phyloP scores from a whole-genome alignment of 225 moss, liverwort and hornwort species.

The Lunularia cruciata region DNA sequence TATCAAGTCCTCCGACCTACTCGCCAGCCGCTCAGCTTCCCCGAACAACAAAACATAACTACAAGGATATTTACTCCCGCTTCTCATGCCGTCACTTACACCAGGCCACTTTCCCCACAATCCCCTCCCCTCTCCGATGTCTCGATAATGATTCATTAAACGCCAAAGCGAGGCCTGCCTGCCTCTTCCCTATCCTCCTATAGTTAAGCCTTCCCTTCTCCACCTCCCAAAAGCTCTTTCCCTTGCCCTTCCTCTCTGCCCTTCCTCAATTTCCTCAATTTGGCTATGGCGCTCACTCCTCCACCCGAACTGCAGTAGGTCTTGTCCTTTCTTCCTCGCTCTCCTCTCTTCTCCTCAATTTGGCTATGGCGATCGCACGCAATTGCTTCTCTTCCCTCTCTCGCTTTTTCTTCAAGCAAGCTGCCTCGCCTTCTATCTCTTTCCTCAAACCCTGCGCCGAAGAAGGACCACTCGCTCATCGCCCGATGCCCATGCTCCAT shows the following conservation, averaged over 20 bases:
- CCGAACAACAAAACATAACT: not conserved
- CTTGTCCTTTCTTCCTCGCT: too few relatives aligned
- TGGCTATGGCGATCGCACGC: not conserved
- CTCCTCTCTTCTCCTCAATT: not conserved
- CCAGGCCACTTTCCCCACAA: conserved; percentile 15
- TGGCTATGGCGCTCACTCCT: conserved; percentile 13
- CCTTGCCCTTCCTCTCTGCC: too few relatives aligned
- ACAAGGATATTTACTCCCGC: conserved; percentile 9
- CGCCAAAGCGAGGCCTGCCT: not conserved
- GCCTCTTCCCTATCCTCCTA: not conserved
- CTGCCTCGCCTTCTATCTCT: not conserved
- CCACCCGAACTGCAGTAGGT: too few relatives aligned
- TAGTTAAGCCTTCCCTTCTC: not conserved
- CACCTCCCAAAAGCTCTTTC: conserved; percentile 10
- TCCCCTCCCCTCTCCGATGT: conserved; percentile 14
- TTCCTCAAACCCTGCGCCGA: not conserved
- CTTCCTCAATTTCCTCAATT: too few relatives aligned
- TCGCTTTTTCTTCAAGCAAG: not conserved
- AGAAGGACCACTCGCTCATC: not conserved
- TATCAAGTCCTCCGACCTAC: conserved; percentile 20
- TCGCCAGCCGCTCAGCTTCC: not conserved
- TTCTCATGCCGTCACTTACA: conserved; percentile 19
- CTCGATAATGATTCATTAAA: conserved; percentile 24
- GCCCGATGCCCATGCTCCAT: not conserved
- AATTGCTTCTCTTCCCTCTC: not conserved